Base-by-base conservation (phyloP, 2,329 filamentous ascomycete species). In the Cryphonectria radicalis region DNA sequence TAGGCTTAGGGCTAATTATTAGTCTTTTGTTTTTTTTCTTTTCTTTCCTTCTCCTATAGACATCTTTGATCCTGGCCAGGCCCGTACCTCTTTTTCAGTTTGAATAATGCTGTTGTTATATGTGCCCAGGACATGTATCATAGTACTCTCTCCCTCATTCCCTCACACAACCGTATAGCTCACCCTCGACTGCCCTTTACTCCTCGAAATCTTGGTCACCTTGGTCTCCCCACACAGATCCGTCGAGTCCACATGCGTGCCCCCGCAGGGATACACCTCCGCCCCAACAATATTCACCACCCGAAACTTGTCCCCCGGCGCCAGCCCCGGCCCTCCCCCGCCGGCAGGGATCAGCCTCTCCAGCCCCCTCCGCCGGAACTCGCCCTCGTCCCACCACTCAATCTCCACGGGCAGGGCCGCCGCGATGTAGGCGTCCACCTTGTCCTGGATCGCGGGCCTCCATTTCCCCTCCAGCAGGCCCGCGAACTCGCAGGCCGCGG, bases 201-300 rank as follows among this genome's bases (percentile, higher is more conserved):
- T 84, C 79, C 90, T 84, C 73, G 85, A 85, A 69, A 94, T 91
- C 81, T 91, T 92, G 82, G 85, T 90, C 4, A 93, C 89, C 3
- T 82, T 87, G 6, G 89, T 88, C 77, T 86, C 85, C 0, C 90
- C 89, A 76, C 87, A 89, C 72, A 85, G 75, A 70, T 86, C 83
- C 28, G 90, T 91, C 25, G 81, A 85, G 42, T 86, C 82, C 4
- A 93, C 91, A 82, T 94, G 92, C 37, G 92, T 94, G 0, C 92
- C 92, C 10, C 92, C 92, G 78, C 92, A 94, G 0, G 92, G 91
- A 81, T 94, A 93, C 37, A 86, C 86, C 75, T 91, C 92, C 0
- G 88, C 86, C 0, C 91, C 91, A 0, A 89, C 87, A 72, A 94
- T 92, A 71, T 88, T 86, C 35, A 93, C 91, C 0, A 93, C 90